phyloP scores from a whole-genome alignment of 78 protist genomes.

The Dictyostelium purpureum region DNA sequence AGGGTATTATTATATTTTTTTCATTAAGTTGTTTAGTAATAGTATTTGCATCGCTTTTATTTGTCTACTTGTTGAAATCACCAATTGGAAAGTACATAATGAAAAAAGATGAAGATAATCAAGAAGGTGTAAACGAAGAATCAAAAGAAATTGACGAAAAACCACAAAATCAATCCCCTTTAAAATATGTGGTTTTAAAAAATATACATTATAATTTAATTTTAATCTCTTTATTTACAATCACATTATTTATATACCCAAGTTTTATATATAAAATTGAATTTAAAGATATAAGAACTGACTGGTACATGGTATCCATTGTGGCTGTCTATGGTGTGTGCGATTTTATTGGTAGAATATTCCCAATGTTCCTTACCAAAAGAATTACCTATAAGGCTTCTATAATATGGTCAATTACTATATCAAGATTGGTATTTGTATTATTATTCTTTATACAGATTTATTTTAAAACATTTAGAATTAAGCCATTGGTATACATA shows the following conservation, averaged over 20 bases:
- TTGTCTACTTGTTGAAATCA: conserved; percentile 16
- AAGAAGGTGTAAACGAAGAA: neutral
- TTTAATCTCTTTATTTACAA: neutral
- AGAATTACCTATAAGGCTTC: too few relatives aligned
- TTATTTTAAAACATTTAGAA: neutral
- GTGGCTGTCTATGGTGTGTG: too few relatives aligned
- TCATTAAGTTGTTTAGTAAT: neutral
- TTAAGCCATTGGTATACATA: conserved; percentile 2
- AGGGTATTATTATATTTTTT: neutral
- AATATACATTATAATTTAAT: conserved; percentile 6
- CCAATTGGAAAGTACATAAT: conserved; percentile 9
- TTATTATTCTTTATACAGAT: conserved; percentile 5
- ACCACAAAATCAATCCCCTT: neutral
- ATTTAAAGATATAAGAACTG: too few relatives aligned
- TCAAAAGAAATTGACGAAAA: neutral
- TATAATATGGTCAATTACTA: conserved; percentile 15
- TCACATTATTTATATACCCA: conserved; percentile 22
- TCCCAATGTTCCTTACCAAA: too few relatives aligned
- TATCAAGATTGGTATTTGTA: conserved; percentile 4
- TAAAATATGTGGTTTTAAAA: neutral
- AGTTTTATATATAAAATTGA: conserved; percentile 32
- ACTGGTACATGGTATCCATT: too few relatives aligned
- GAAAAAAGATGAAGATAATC: neutral
- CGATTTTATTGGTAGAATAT: too few relatives aligned
- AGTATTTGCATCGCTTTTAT: neutral